Evolutionary conservation across 169 alveolate genomes (phyloP), one percentile per base, ranked within the genome.

Genomic region (Eimeria tenella): DNA sequence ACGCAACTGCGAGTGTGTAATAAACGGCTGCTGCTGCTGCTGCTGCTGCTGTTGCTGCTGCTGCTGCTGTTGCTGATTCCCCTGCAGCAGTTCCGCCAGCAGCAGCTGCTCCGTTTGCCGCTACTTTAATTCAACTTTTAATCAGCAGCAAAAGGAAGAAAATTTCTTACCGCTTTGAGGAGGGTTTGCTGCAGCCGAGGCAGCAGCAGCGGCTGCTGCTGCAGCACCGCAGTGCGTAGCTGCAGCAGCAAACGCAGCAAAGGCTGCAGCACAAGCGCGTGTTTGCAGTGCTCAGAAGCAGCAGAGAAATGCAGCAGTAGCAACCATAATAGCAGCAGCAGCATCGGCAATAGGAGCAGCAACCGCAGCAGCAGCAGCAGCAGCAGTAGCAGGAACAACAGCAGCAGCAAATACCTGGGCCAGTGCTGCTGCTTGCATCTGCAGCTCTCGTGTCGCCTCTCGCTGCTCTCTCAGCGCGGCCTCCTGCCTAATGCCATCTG

Each of bases 141-240:
- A 31, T 31, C 42, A 58, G 68, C 68, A 58, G 68, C 68, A 58
- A 58, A 58, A 58, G 19, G 42, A 68, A n/a, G n/a, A 31, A 31
- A 31, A 31, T 2, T 31, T 5, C 90, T 53, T 5, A 82, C 90
- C 23, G 90, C 90, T 19, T 53, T 62, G 11, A 55, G 10, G 31
- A 82, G 60, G 90, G 90, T 74, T 21, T 82, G 53, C 56, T 82
- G 60, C 49, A 82, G 31, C 10, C 90, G 90, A 2, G 74, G 90
- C 71, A 82, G 90, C 75, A 82, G 90, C 90, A 58, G 49, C 25
- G 75, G 90, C 75, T 53, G 90, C 90, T 82, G 90, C 70, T 19
- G 74, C 49, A 65, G 49, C 31, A n/a, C 50, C 74, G 23, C 9
- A 5, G 6, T 8, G 25, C 9, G 58, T 0, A 3, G 56, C 60